Base-by-base conservation (phyloP, 192 early-diverging fungal species). In the Backusella luteola region DNA sequence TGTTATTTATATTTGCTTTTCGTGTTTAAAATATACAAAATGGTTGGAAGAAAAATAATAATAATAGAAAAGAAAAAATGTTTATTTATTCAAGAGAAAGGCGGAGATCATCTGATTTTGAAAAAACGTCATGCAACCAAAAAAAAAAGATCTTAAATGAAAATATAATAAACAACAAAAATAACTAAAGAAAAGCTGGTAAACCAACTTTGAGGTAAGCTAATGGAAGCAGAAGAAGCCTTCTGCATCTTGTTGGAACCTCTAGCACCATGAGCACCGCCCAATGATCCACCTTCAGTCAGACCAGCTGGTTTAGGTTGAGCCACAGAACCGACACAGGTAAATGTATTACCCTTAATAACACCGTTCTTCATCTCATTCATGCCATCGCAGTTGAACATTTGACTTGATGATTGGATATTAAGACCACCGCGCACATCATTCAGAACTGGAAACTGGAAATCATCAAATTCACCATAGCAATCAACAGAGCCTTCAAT, bases 401-500 rank as follows among this genome's bases (percentile, higher is more conserved):
- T 76, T 49, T 79, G 84, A 71, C 89, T 89, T 8, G 84, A 87
- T 29, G 89, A 88, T 67, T 84, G 80, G n/a, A 93, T 77, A 77
- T 80, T 85, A 75, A 91, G 83, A 14, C 85, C 87, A 19, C 91
- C 90, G 56, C 88, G 84, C 0, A 77, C 76, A 71, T 81, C 80
- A 29, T 32, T 63, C 2, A 81, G 38, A 0, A 71, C 69, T 34
- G 84, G 90, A 66, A 90, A 81, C 73, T 72, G 78, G 26, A 91
- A 82, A 78, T 89, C 88, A 67, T 87, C 83, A 76, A 93, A 90
- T 32, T 79, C 82, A 38, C 91, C 91, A 41, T 79, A 81, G 41
- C 90, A 76, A 67, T 89, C 80, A 34, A 91, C 77, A 73, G 89
- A 86, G 3, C 90, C 91, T 1, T 87, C 84, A 21, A 93, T 82